phyloP scores from a whole-genome alignment of 1,284 basidiomycete genomes.

The Ganoderma lingzhi region DNA sequence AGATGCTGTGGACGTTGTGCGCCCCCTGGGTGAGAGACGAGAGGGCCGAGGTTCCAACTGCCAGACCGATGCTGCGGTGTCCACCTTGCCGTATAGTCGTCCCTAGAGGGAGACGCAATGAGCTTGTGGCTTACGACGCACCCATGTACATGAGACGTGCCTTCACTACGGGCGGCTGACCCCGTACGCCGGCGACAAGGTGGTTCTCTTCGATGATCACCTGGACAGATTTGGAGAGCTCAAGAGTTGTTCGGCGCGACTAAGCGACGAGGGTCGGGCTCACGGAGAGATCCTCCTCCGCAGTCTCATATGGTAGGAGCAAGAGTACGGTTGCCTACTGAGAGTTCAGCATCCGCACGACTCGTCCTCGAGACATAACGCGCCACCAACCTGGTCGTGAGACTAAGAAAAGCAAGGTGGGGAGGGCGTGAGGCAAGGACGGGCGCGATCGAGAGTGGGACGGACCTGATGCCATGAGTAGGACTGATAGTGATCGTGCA shows the following conservation, averaged over 20 bases:
- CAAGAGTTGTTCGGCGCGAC: slow-evolving; percentile 11
- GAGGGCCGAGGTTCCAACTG: slow-evolving; percentile 74
- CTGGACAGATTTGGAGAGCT: slow-evolving; percentile 45
- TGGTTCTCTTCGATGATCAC: slow-evolving; percentile 75
- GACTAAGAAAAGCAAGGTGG: slow-evolving; percentile 40
- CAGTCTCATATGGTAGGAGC: slow-evolving; percentile 72
- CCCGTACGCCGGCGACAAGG: slow-evolving; percentile 74
- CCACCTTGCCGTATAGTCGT: slow-evolving; percentile 70
- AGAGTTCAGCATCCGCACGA: slow-evolving; percentile 10
- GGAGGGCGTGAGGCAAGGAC: background rate
- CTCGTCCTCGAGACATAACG: background rate
- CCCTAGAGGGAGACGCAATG: slow-evolving; percentile 53
- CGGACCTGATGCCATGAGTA: slow-evolving; percentile 57
- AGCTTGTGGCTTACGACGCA: slow-evolving; percentile 38
- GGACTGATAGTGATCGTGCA: slow-evolving; percentile 44
- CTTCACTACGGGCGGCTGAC: slow-evolving; percentile 74
- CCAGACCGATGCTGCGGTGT: slow-evolving; percentile 72
- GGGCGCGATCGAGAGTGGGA: slow-evolving; percentile 14
- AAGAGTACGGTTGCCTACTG: slow-evolving; percentile 78
- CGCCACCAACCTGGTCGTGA: slow-evolving; percentile 49
- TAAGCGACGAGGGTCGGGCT: slow-evolving; percentile 38
- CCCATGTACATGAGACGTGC: slow-evolving; percentile 35
- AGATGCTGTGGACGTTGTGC: slow-evolving; percentile 77
- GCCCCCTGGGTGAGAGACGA: slow-evolving; percentile 61
- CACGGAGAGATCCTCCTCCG: slow-evolving; percentile 75